Base-by-base conservation (phyloP, 2,329 filamentous ascomycete genomes). In the Hypoxylon rubiginosum region DNA sequence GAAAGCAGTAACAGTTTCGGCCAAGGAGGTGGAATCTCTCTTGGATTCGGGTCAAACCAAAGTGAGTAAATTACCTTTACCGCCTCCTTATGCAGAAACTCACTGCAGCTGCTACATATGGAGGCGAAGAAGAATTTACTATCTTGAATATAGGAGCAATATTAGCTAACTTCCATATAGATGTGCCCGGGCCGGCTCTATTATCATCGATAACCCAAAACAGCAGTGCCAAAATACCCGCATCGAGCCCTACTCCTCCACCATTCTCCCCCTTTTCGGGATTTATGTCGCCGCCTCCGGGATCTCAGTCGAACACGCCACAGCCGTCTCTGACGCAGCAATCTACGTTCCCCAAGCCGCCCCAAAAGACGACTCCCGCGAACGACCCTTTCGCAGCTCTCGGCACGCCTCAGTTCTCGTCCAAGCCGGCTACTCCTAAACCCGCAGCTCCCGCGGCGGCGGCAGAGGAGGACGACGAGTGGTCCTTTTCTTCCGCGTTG, bases 401-500 rank as follows among this genome's bases (percentile, higher is more conserved):
- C 7, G 76, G 79, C 15, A 77, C 81, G 1, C 72, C 81, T 4
- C 77, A 77, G n/a, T 78, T 80, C 54, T 71, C 73, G 9, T 79
- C 82, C 10, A 81, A 81, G 58, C 73, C 80, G 4, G 54, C 76
- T 8, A 77, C 78, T 0, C 76, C 81, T 3, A 74, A 77, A 32
- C 77, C 78, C 1, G 59, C 65, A 13, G 53, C 67, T 4, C 71
- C 76, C 8, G 68, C 74, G 2, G 58, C 76, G 0, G 58, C 81
- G 0, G 66, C 76, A 3, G 70, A 73, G 54, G 88, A 92, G 49
- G 95, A 97, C 54, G 95, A 98, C 69, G 95, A 98, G 75, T 98
- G 95, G 94, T 92, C 89, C 24, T 98, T 98, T 78, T 89, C 92
- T 2, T 98, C 95, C 0, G 91, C 95, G 0, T 84, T 97, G 13